Conservation (phyloP, 768 basidiomycete genomes). For the Candolleomyces aberdarensis region DNA sequence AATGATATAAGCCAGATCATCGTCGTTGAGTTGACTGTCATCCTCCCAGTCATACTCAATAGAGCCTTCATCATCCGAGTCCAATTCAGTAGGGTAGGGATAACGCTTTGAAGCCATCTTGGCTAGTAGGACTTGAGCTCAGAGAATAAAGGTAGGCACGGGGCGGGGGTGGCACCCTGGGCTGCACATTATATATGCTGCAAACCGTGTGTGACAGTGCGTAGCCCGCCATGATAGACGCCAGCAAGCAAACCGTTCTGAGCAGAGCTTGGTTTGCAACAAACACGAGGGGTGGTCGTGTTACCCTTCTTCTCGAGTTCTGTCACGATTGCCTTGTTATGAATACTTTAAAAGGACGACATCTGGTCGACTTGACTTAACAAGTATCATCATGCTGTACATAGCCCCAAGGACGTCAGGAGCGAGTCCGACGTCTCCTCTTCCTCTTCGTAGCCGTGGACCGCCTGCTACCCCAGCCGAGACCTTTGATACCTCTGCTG, state of each 20-base stretch:
- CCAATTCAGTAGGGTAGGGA: conserved; percentile 3
- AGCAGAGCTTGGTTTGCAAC: background rate
- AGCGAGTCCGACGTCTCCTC: too few relatives aligned
- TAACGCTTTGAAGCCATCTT: background rate
- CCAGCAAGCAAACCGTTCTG: background rate
- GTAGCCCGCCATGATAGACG: background rate
- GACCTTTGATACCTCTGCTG: too few relatives aligned
- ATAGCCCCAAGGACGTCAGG: too few relatives aligned
- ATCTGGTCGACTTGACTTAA: background rate
- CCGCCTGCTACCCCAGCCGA: too few relatives aligned
- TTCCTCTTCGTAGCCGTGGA: too few relatives aligned
- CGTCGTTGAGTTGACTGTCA: background rate
- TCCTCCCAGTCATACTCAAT: background rate
- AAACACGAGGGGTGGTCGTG: background rate
- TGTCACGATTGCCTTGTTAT: background rate
- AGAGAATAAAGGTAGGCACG: background rate
- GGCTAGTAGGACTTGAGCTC: background rate
- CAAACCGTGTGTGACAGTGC: background rate
- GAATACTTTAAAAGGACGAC: background rate
- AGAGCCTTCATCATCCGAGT: conserved; percentile 3
- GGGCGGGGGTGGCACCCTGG: background rate
- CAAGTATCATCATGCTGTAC: too few relatives aligned
- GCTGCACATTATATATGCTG: background rate
- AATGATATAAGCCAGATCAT: background rate
- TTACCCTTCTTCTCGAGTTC: background rate